Evolutionary conservation across 2,329 filamentous ascomycete genomes (phyloP).

Genomic region (Aspergillus chevalieri): DNA sequence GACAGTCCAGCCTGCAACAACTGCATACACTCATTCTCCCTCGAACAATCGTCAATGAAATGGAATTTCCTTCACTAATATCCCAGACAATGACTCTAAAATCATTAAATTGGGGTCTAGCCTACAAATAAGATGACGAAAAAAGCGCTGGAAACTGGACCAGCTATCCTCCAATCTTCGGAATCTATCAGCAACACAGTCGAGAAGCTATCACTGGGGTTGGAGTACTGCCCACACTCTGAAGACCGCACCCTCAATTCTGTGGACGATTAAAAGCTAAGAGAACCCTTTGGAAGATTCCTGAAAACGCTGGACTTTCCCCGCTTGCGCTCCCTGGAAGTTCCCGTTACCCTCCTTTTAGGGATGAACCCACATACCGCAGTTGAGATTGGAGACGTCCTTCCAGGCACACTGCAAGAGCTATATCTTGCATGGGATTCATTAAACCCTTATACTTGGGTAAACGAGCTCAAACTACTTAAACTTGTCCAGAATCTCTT

Average conservation of each 20-base stretch:
- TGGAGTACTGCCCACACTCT: no score
- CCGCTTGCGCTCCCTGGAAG: background rate
- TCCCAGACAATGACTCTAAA: no score
- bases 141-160: no score
- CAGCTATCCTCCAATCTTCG: no score
- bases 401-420: background rate
- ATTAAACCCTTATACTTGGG: background rate
- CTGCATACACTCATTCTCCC: no score
- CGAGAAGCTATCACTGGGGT: no score
- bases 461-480: background rate
- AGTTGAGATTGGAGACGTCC: background rate
- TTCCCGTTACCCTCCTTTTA: background rate
- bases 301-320: background rate
- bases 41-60: no score
- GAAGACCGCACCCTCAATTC: background rate
- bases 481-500: background rate
- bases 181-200: no score
- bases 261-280: background rate
- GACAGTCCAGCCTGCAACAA: no score
- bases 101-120: no score
- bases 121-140: no score
- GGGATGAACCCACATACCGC: background rate
- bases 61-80: no score
- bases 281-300: background rate
- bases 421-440: background rate